Base-by-base conservation (phyloP, 768 basidiomycete species). In the Leucosporidium yakuticum region DNA sequence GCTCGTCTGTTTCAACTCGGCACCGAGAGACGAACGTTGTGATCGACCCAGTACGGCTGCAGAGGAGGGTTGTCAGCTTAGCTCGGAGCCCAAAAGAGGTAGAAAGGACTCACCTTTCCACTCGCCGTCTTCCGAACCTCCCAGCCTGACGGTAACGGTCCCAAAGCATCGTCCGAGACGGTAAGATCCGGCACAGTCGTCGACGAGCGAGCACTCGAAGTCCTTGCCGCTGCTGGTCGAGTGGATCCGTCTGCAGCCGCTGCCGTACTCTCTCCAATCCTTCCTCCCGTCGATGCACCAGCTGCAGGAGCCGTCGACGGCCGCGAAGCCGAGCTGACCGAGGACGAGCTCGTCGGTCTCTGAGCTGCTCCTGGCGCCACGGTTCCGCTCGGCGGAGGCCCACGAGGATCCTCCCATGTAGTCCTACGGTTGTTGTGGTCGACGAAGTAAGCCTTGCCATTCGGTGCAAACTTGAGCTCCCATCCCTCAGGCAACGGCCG, bases 401-500 rank as follows among this genome's bases (percentile, higher is more conserved):
- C 86, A 63, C 96, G 87, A 50, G 96, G 96, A 77, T 99, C 96
- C 20, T 97, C 91, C 96, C 96, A 99, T n/a, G 95, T 98, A 34
- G 96, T 98, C 25, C 92, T 96, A 59, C 95, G 85, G 12, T 92
- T 96, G 75, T 94, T 94, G 81, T 99, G 96, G 78, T 99, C 95
- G 57, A 99, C 96, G 79, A 95, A 99, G 81, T 99, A 99, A 2
- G 93, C 90, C 54, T 95, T 85, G 21, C 96, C 96, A 80, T 97
- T 93, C 0, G 93, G 92, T 0, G 96, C 96, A 79, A 91, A 92
- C 47, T 96, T 85, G 79, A 94, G 92, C 77, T 99, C 96, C 96
- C 96, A 98, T 1, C 96, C 95, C 65, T 91, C 88, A 3, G 96
- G 96, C 25, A 99, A 83, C 60, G 86, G 87, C 4, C 60, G 93